These are phyloP conservation scores for Teratosphaeria gauchensis DNA, from an alignment of 2,329 filamentous ascomycete species.

Conservation along the genomic window DNA sequence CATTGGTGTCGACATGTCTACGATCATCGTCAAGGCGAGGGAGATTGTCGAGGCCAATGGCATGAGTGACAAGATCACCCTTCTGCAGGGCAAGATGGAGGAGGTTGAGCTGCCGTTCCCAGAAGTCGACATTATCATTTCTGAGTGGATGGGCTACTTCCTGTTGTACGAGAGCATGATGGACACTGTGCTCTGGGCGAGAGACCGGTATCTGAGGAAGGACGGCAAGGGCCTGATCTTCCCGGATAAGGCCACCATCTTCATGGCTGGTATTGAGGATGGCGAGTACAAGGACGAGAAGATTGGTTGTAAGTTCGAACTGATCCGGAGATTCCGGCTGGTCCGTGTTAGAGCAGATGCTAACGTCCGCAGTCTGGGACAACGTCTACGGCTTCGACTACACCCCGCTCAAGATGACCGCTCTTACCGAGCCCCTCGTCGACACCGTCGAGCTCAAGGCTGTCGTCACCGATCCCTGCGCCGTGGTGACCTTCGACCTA, in stretches of 20 bases:
- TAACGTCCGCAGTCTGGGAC: conserved; percentile 70
- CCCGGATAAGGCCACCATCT: conserved; percentile 97
- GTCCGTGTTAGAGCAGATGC: neutral
- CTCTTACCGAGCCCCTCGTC: conserved; percentile 89
- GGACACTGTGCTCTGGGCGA: conserved; percentile 92
- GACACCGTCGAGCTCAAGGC: conserved; percentile 97
- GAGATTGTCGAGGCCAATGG: conserved; percentile 92
- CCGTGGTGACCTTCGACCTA: conserved; percentile 81
- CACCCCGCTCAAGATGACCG: conserved; percentile 82
- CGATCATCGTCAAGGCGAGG: conserved; percentile 95
- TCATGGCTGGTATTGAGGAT: conserved; percentile 93
- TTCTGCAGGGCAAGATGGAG: conserved; percentile 99
- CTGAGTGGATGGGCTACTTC: conserved; percentile 99
- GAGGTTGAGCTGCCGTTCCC: conserved; percentile 87
- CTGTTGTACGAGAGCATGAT: conserved; percentile 98
- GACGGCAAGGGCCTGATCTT: conserved; percentile 75
- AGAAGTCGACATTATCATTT: conserved; percentile 98
- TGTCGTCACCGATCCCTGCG: conserved; percentile 81
- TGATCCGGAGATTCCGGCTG: neutral
- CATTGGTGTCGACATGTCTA: conserved; percentile 98
- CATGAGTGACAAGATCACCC: conserved; percentile 89
- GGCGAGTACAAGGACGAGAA: conserved; percentile 99
- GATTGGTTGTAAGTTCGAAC: conserved; percentile 73
- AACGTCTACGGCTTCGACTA: conserved; percentile 99
- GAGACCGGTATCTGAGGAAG: conserved; percentile 79